These are phyloP conservation scores for Candolleomyces eurysporus DNA, from an alignment of 768 basidiomycete genomes.

Conservation along the genomic window DNA sequence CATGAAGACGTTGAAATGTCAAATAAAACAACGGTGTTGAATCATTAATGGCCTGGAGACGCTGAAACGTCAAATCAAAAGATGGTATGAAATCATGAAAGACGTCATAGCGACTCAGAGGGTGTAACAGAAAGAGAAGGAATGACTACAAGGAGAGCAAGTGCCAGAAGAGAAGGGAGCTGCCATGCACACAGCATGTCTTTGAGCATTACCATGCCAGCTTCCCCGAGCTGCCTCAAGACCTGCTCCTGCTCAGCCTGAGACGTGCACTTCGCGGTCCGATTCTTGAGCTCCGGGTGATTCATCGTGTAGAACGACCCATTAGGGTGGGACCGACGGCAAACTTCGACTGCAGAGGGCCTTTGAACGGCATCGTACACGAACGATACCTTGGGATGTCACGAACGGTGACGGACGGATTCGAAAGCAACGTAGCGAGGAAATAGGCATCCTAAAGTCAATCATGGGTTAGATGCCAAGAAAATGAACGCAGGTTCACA, in stretches of 20 bases:
- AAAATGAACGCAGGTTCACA: constrained; percentile 30
- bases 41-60: no score
- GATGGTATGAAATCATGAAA: no score
- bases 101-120: no score
- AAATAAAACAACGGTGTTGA: no score
- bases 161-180: no score
- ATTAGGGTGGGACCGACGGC: constrained; percentile 23
- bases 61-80: no score
- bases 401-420: constrained; percentile 29
- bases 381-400: constrained; percentile 24
- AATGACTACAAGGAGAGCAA: background rate
- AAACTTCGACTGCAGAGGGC: constrained; percentile 30
- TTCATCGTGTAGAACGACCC: constrained; percentile 33
- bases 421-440: constrained; percentile 37
- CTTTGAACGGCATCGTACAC: constrained; percentile 38
- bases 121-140: background rate
- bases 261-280: constrained; percentile 17
- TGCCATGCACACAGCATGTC: background rate
- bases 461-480: background rate
- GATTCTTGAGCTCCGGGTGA: constrained; percentile 26
- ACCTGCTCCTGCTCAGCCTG: constrained; percentile 1
- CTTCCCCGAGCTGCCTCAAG: constrained; percentile 28
- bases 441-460: constrained; percentile 38
- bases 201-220: constrained; percentile 8
- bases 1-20: no score